Evolutionary conservation across 805 yeast genomes (phyloP).

Genomic region (Pichia kluyveri): DNA sequence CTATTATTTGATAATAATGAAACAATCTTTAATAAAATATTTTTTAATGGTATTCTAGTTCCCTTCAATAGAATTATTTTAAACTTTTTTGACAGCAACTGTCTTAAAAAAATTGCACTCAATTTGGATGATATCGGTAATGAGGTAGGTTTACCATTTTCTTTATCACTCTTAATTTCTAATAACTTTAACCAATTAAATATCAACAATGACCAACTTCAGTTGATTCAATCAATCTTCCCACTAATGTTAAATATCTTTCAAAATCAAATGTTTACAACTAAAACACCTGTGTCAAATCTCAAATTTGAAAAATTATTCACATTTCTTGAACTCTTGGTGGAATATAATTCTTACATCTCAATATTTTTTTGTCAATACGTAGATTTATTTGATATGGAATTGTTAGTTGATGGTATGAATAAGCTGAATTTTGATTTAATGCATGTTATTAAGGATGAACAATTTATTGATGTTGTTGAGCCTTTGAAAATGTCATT

Average conservation of each 20-base stretch:
- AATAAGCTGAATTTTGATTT: not conserved
- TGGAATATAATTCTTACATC: constrained; percentile 3
- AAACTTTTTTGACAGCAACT: not conserved
- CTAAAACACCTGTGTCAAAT: not conserved
- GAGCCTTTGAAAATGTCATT: not conserved
- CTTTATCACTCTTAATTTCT: not conserved
- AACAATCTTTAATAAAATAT: not conserved
- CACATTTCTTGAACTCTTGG: not conserved
- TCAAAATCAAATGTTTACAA: not conserved
- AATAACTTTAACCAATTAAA: not conserved
- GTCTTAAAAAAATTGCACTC: not conserved
- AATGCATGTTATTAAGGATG: not conserved
- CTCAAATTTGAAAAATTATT: not conserved
- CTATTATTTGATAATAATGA: not conserved
- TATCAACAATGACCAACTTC: not conserved
- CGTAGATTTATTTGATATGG: not conserved
- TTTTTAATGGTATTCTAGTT: not conserved
- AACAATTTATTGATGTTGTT: not conserved
- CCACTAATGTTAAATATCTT: not conserved
- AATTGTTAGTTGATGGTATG: not conserved
- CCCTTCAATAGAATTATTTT: not conserved
- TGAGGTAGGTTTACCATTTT: not conserved
- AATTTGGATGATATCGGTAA: not conserved
- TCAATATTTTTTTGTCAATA: not conserved
- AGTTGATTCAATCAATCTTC: not conserved